These are phyloP conservation scores for Beauveria caledonica DNA, from an alignment of 2,329 filamentous ascomycete species.

Conservation along the genomic window DNA sequence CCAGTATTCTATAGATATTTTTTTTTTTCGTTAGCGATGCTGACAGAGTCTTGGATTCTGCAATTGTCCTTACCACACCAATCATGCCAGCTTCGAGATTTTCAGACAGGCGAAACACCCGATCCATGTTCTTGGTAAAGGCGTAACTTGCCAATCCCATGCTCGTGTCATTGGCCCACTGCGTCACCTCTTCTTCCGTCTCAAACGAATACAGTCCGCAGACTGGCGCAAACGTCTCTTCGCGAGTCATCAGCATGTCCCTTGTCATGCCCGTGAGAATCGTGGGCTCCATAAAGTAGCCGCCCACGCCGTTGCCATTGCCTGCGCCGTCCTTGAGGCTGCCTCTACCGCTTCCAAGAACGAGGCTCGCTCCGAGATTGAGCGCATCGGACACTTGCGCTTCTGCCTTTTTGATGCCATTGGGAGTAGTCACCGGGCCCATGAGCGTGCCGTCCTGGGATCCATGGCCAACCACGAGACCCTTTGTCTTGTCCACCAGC, in stretches of 20 bases:
- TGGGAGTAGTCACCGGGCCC: constrained; percentile 27
- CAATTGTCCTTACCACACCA: constrained; percentile 26
- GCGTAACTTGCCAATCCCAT: constrained; percentile 68
- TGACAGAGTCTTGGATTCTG: too few relatives aligned
- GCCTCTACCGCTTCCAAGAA: constrained; percentile 8
- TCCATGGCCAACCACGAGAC: constrained; percentile 55
- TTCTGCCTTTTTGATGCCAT: constrained; percentile 27
- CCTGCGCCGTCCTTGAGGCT: constrained; percentile 19
- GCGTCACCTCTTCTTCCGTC: constrained; percentile 60
- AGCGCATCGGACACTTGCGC: constrained; percentile 52
- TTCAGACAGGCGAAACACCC: constrained; percentile 36
- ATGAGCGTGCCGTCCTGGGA: constrained; percentile 30
- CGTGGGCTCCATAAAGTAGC: constrained; percentile 61
- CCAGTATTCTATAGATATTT: constrained; percentile 22
- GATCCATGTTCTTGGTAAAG: constrained; percentile 43
- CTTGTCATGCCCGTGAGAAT: constrained; percentile 58
- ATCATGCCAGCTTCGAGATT: constrained; percentile 38
- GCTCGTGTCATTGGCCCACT: constrained; percentile 55
- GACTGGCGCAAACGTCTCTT: constrained; percentile 67
- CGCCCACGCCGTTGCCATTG: constrained; percentile 36
- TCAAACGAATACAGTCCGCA: constrained; percentile 62
- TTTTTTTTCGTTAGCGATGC: background rate
- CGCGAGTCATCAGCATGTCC: constrained; percentile 57
- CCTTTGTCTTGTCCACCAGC: constrained; percentile 42
- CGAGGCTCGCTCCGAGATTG: constrained; percentile 2